Evolutionary conservation across 73 alveolate genomes (phyloP).

Genomic region (Urostyla sp.): DNA sequence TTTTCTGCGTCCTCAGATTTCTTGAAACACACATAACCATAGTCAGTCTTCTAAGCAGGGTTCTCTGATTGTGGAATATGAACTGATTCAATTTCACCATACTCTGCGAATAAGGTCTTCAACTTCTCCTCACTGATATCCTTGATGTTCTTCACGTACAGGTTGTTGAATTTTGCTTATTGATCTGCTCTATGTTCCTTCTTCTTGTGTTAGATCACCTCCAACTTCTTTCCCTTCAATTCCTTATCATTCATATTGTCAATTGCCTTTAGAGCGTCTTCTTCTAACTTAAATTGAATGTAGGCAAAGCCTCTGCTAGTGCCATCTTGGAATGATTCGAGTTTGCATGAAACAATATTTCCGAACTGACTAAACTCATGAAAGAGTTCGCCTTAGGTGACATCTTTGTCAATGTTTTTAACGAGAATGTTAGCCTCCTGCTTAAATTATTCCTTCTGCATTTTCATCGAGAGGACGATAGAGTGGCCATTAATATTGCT

Average conservation of each 20-base stretch:
- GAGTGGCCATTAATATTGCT: constrained; percentile 31
- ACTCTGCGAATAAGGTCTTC: constrained; percentile 75
- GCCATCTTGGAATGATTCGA: constrained; percentile 84
- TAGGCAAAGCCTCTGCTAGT: constrained; percentile 87
- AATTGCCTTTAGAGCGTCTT: constrained; percentile 84
- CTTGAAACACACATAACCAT: constrained; percentile 87
- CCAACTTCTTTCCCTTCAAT: constrained; percentile 40
- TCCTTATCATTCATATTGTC: constrained; percentile 17
- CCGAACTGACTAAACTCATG: constrained; percentile 75
- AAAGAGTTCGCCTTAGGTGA: constrained; percentile 73
- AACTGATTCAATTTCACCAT: constrained; percentile 82
- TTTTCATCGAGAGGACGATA: constrained; percentile 23
- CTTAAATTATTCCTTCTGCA: constrained; percentile 29
- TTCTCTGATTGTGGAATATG: constrained; percentile 77
- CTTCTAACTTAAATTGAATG: constrained; percentile 82
- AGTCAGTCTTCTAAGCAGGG: constrained; percentile 70
- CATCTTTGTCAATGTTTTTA: constrained; percentile 36
- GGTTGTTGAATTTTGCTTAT: constrained; percentile 35
- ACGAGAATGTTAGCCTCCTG: constrained; percentile 39
- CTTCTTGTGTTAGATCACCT: constrained; percentile 31
- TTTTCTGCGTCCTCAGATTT: constrained; percentile 75
- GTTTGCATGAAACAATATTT: constrained; percentile 81
- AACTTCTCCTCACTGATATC: constrained; percentile 71
- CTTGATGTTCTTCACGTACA: constrained; percentile 47
- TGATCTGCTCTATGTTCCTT: constrained; percentile 2